These are phyloP conservation scores for Colletotrichum noveboracense DNA, from an alignment of 2,329 filamentous ascomycete species.

Conservation along the genomic window DNA sequence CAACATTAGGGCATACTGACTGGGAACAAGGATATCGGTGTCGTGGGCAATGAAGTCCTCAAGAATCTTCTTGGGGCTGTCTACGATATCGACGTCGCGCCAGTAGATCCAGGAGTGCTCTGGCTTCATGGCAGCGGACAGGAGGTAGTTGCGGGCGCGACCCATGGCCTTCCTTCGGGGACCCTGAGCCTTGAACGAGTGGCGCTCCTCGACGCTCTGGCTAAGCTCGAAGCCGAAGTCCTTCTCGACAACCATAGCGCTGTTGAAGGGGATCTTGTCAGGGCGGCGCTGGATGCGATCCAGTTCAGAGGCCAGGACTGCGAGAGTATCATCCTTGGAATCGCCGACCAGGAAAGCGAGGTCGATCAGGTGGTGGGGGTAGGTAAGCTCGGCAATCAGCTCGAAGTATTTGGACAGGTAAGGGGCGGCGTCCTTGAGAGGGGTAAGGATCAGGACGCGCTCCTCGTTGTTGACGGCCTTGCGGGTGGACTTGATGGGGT, in stretches of 20 bases:
- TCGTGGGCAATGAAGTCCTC: conserved; percentile 97
- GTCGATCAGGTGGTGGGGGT: conserved; percentile 95
- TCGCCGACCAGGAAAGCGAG: conserved; percentile 94
- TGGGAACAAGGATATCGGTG: conserved; percentile 90
- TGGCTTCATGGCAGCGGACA: conserved; percentile 82
- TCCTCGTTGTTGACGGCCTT: conserved; percentile 83
- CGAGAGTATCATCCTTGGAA: conserved; percentile 87
- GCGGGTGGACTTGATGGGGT: conserved; percentile 79
- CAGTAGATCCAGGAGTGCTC: conserved; percentile 99
- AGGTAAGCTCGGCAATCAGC: conserved; percentile 85
- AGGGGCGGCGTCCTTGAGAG: conserved; percentile 84
- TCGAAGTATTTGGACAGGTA: conserved; percentile 93
- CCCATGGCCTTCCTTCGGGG: conserved; percentile 91
- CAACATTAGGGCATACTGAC: conserved; percentile 58
- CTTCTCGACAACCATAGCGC: conserved; percentile 86
- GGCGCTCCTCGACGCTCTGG: conserved; percentile 82
- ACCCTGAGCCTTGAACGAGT: conserved; percentile 86
- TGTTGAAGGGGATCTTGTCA: conserved; percentile 84
- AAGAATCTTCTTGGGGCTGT: conserved; percentile 85
- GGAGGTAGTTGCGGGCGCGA: conserved; percentile 88
- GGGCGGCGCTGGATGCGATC: conserved; percentile 84
- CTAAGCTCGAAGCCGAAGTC: conserved; percentile 81
- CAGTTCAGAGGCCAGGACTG: conserved; percentile 83
- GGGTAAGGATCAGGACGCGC: conserved; percentile 88
- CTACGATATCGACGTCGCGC: conserved; percentile 95